phyloP scores from a whole-genome alignment of 2,329 filamentous ascomycete species.

The Gaeumannomyces sp. region DNA sequence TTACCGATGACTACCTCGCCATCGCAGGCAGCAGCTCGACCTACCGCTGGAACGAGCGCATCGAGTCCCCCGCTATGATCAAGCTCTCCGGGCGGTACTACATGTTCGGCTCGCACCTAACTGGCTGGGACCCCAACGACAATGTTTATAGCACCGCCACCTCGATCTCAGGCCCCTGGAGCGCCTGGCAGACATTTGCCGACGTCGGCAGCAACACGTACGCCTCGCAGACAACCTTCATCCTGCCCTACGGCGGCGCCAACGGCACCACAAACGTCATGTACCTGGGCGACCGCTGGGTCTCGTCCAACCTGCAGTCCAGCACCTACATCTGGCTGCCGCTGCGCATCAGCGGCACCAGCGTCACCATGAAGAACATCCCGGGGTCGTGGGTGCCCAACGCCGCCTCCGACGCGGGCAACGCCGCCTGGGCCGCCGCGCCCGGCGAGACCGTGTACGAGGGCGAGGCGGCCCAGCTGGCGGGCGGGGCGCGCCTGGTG shows the following conservation, averaged over 20 bases:
- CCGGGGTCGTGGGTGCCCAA: slow-evolving; percentile 45
- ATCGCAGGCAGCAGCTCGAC: slow-evolving; percentile 11
- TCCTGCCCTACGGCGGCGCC: slow-evolving; percentile 28
- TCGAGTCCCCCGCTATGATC: slow-evolving; percentile 46
- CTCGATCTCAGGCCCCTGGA: slow-evolving; percentile 46
- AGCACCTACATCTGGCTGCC: slow-evolving; percentile 61
- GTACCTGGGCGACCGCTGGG: slow-evolving; percentile 54
- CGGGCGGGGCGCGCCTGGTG: slow-evolving; percentile 38
- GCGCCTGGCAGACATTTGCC: slow-evolving; percentile 42
- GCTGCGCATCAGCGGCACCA: slow-evolving; percentile 45
- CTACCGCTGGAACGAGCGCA: slow-evolving; percentile 28
- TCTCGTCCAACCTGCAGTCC: slow-evolving; percentile 41
- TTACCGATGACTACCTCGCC: slow-evolving; percentile 18
- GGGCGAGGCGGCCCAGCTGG: slow-evolving; percentile 41
- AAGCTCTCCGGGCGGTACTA: slow-evolving; percentile 47
- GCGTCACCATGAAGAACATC: slow-evolving; percentile 42
- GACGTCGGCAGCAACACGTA: slow-evolving; percentile 40
- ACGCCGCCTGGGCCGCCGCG: slow-evolving; percentile 24
- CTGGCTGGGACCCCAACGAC: slow-evolving; percentile 43
- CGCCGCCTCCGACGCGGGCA: slow-evolving; percentile 12
- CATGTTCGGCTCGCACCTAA: slow-evolving; percentile 44
- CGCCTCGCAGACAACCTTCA: slow-evolving; percentile 43
- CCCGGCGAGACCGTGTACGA: slow-evolving; percentile 45
- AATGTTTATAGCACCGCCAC: slow-evolving; percentile 42
- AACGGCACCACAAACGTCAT: slow-evolving; percentile 24